Percentiles rank a stretch among this genome's conserved stretches.
Conservation (phyloP, 192 early-diverging fungal species). For the Podila minutissima region DNA sequence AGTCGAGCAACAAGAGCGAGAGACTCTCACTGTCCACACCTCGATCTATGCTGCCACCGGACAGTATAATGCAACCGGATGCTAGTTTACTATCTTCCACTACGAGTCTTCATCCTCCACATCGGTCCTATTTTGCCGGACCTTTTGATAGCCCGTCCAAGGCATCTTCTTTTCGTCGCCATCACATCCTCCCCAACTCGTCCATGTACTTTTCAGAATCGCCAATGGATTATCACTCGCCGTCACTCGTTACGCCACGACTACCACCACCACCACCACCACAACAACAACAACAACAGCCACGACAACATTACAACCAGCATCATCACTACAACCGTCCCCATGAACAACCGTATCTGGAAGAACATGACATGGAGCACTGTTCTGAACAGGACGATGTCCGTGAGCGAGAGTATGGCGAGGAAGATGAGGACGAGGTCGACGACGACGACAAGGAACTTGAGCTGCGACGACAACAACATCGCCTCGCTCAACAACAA, state of each 20-base stretch:
- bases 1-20: constrained; percentile 12
- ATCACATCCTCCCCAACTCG: not conserved
- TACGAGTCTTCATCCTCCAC: not conserved
- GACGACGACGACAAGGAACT: constrained; percentile 35
- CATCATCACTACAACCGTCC: not conserved
- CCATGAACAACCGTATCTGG: constrained; percentile 12
- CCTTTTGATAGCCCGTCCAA: not conserved
- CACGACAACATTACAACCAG: not conserved
- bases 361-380: constrained; percentile 49
- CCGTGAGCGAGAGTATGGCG: constrained; percentile 35
- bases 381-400: constrained; percentile 50
- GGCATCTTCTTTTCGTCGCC: not conserved
- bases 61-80: not conserved
- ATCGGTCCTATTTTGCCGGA: not conserved
- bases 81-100: not conserved
- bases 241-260: not conserved
- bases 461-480: too few species aligned
- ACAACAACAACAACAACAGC: not conserved
- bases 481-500: too few species aligned
- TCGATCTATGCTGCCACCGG: constrained; percentile 9
- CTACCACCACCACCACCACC: not conserved
- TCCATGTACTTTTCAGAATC: not conserved
- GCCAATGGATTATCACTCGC: not conserved
- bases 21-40: constrained; percentile 25
- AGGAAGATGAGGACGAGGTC: constrained; percentile 29